These are phyloP conservation scores for Tripidium arundinaceum DNA, from an alignment of 202 grass and related monocot species.

Conservation along the genomic window DNA sequence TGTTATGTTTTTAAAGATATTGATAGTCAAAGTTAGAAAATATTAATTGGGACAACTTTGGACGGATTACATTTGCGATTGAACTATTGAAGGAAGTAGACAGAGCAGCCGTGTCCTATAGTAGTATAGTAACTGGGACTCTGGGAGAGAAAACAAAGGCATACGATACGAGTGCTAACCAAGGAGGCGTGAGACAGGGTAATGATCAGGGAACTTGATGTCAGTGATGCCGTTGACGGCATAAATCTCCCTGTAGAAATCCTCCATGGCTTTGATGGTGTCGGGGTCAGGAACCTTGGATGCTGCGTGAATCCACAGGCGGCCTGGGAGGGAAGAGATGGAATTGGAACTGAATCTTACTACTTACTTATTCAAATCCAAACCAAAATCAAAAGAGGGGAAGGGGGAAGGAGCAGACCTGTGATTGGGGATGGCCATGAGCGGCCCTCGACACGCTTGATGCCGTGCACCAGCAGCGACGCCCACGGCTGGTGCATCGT, in stretches of 20 bases:
- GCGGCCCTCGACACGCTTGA: conserved; percentile 90
- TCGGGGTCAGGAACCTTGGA: conserved; percentile 75
- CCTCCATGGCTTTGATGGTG: conserved; percentile 81
- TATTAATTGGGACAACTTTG: too few relatives aligned
- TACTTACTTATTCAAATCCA: background rate
- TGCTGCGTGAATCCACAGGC: conserved; percentile 89
- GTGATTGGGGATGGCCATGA: conserved; percentile 85
- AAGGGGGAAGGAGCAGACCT: conserved; percentile 14
- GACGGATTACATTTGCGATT: background rate
- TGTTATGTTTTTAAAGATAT: too few relatives aligned
- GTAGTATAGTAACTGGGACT: too few relatives aligned
- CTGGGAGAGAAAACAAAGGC: too few relatives aligned
- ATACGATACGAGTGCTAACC: conserved; percentile 25
- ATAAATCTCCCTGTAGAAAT: conserved; percentile 85
- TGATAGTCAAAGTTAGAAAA: too few relatives aligned
- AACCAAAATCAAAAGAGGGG: background rate
- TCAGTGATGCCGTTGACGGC: conserved; percentile 53
- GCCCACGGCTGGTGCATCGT: conserved; percentile 99
- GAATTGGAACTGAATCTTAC: background rate
- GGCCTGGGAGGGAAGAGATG: conserved; percentile 21
- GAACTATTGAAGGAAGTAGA: too few relatives aligned
- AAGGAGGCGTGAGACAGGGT: conserved; percentile 74
- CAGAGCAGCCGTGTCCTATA: background rate
- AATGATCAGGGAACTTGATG: conserved; percentile 81
- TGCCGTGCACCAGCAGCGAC: conserved; percentile 84